These are phyloP conservation scores for Penicillium hesseltinei DNA, from an alignment of 2,329 filamentous ascomycete species.

Conservation along the genomic window DNA sequence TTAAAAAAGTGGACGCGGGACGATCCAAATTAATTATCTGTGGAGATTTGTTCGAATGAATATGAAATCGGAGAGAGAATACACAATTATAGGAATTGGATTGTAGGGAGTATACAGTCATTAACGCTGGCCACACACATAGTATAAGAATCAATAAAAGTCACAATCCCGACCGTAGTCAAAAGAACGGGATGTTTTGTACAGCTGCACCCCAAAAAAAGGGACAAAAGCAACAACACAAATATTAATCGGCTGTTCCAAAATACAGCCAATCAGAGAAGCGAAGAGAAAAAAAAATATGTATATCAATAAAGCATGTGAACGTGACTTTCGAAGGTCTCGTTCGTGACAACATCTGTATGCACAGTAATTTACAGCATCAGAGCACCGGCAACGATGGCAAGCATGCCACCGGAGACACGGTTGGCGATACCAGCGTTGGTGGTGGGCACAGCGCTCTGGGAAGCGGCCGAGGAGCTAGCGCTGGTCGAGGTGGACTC, in stretches of 20 bases:
- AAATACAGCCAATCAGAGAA: not conserved
- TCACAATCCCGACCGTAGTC: not conserved
- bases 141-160: not conserved
- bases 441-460: constrained; percentile 28
- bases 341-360: not conserved
- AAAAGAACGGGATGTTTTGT: not conserved
- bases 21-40: not conserved
- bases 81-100: not conserved
- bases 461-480: constrained; percentile 17
- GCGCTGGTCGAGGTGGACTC: constrained; percentile 10
- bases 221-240: not conserved
- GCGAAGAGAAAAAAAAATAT: not conserved
- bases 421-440: constrained; percentile 34
- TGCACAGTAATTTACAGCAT: constrained; percentile 31
- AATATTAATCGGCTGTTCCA: not conserved
- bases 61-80: not conserved
- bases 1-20: not conserved
- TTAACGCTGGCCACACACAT: not conserved
- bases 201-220: not conserved
- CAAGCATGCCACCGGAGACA: constrained; percentile 38
- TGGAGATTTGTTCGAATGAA: not conserved
- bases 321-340: not conserved
- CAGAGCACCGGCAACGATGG: constrained; percentile 34
- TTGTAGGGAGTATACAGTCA: not conserved
- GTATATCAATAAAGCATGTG: constrained; percentile 3